These are phyloP conservation scores for Lipomyces starkeyi DNA, from an alignment of 805 yeast genomes.

Conservation along the genomic window DNA sequence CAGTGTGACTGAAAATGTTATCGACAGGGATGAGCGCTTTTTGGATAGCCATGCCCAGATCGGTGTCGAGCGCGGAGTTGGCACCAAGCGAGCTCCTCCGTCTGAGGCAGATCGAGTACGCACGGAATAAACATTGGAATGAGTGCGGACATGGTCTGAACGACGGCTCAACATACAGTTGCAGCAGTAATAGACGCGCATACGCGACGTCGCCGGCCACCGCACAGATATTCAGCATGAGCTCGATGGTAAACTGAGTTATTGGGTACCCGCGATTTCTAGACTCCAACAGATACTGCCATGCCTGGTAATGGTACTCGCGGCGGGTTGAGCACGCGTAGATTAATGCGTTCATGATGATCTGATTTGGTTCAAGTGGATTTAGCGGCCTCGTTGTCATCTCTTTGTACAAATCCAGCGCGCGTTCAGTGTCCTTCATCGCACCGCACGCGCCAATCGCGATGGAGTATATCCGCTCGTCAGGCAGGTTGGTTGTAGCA, in stretches of 20 bases:
- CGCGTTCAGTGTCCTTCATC: constrained; percentile 70
- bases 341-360: constrained; percentile 63
- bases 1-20: constrained; percentile 6
- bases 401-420: constrained; percentile 76
- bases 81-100: constrained; percentile 1
- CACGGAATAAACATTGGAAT: constrained; percentile 45
- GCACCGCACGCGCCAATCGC: constrained; percentile 71
- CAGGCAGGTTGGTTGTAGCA: constrained; percentile 70
- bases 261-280: constrained; percentile 50
- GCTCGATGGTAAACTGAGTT: constrained; percentile 58
- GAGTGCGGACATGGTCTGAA: constrained; percentile 44
- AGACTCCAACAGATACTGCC: constrained; percentile 72
- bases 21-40: constrained; percentile 17
- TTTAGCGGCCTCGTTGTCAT: constrained; percentile 52
- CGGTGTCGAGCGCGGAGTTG: constrained; percentile 11
- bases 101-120: constrained; percentile 41
- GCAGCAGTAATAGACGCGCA: constrained; percentile 60
- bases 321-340: constrained; percentile 67
- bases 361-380: constrained; percentile 52
- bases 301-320: constrained; percentile 62
- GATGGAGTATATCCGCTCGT: constrained; percentile 67
- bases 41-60: constrained; percentile 11
- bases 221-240: constrained; percentile 78
- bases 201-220: constrained; percentile 77
- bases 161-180: constrained; percentile 40